A percentile compares a stretch with the other conserved stretches of the same genome.
Evolutionary conservation across 169 alveolate genomes (phyloP).

Genomic region (Cryptosporidium tyzzeri): DNA sequence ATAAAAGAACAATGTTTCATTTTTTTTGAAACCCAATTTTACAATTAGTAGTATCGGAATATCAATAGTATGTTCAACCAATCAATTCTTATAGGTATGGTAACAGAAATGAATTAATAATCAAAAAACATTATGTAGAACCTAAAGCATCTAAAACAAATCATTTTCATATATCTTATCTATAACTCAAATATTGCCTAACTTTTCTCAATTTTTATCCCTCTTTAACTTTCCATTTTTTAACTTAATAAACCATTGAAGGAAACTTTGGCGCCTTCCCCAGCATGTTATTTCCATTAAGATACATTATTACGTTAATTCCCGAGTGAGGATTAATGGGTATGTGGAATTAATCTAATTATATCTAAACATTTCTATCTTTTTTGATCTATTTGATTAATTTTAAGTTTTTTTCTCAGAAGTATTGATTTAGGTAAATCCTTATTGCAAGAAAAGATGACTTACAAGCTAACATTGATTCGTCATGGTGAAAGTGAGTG

Average conservation of each 20-base stretch:
- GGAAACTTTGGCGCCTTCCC: not conserved
- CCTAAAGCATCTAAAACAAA: not conserved
- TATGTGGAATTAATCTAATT: slow-evolving; percentile 13
- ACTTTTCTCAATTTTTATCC: not conserved
- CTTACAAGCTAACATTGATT: slow-evolving; percentile 75
- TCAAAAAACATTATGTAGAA: too few relatives aligned
- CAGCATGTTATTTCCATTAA: not conserved
- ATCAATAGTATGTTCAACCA: not conserved
- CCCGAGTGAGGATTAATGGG: slow-evolving; percentile 20
- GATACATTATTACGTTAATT: not conserved
- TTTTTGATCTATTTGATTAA: not conserved
- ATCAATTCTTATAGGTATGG: too few relatives aligned
- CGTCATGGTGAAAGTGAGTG: slow-evolving; percentile 96
- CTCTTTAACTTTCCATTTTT: not conserved
- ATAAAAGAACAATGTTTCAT: not conserved
- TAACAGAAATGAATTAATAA: not conserved
- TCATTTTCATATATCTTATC: too few relatives aligned
- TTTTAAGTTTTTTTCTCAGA: not conserved
- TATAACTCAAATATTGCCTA: not conserved
- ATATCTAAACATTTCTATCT: not conserved
- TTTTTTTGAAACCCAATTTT: not conserved
- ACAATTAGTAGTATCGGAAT: not conserved
- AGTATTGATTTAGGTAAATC: not conserved
- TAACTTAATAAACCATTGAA: not conserved
- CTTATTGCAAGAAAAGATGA: not conserved